Evolutionary conservation across 345 rosid genomes (phyloP).

Genomic region (Hibiscus trionum): DNA sequence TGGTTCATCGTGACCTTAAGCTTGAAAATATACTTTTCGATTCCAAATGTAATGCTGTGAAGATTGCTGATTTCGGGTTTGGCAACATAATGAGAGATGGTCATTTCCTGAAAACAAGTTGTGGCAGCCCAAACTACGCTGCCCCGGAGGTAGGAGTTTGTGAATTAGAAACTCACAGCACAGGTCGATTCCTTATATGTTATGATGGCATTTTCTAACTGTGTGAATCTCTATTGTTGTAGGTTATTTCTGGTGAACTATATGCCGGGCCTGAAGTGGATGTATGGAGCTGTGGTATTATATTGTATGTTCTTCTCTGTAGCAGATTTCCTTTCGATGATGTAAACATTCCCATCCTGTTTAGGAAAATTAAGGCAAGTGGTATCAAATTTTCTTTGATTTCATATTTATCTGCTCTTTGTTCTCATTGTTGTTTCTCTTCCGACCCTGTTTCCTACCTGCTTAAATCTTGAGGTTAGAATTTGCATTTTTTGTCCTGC

Average conservation of each 20-base stretch:
- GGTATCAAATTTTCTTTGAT: not conserved
- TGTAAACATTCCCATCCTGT: conserved; percentile 78
- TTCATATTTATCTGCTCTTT: not conserved
- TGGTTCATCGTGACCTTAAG: conserved; percentile 93
- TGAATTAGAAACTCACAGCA: not conserved
- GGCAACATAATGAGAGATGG: conserved; percentile 95
- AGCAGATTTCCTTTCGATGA: conserved; percentile 93
- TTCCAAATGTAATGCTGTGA: conserved; percentile 65
- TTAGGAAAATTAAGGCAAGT: conserved; percentile 74
- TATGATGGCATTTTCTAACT: not conserved
- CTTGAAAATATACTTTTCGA: conserved; percentile 91
- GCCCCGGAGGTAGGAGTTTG: conserved; percentile 66
- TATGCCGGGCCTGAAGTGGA: conserved; percentile 95
- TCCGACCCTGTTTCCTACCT: not conserved
- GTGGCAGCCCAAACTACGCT: conserved; percentile 96
- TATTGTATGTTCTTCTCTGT: conserved; percentile 83
- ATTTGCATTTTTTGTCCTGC: conserved; percentile 6
- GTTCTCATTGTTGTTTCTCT: not conserved
- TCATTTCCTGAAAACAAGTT: conserved; percentile 78
- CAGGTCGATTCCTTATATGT: not conserved
- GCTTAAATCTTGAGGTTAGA: not conserved
- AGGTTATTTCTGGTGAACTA: conserved; percentile 81
- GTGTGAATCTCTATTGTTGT: conserved; percentile 7
- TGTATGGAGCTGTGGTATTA: conserved; percentile 99
- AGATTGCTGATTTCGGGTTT: conserved; percentile 97